Evolutionary conservation across 805 yeast species (phyloP).

Genomic region (Starmerella vitae): DNA sequence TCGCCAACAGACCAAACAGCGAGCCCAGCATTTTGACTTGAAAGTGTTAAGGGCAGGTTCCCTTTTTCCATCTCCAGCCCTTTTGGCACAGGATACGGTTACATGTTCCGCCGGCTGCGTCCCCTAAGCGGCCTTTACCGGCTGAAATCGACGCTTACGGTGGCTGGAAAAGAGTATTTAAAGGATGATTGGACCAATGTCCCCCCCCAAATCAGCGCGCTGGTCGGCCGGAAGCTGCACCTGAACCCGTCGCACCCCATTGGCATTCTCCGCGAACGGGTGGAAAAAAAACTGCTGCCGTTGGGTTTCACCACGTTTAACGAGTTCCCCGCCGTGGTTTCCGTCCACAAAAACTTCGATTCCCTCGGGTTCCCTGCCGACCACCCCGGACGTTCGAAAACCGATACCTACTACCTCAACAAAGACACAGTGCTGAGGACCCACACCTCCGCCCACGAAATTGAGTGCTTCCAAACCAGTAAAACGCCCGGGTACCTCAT

Average conservation of each 20-base stretch:
- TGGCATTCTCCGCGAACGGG: conserved; percentile 64
- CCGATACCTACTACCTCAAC: conserved; percentile 88
- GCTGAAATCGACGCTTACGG: background rate
- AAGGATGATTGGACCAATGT: conserved; percentile 78
- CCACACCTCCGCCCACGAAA: conserved; percentile 95
- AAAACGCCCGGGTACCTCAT: conserved; percentile 78
- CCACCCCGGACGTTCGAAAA: conserved; percentile 85
- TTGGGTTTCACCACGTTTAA: conserved; percentile 62
- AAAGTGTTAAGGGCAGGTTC: background rate
- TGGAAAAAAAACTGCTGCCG: conserved; percentile 52
- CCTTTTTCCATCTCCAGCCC: too few relatives aligned
- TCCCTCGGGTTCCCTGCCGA: conserved; percentile 79
- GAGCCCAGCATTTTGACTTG: background rate
- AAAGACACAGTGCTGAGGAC: conserved; percentile 62
- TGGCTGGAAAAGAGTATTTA: conserved; percentile 15
- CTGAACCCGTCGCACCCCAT: conserved; percentile 69
- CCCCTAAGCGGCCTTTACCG: too few relatives aligned
- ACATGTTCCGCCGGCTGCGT: too few relatives aligned
- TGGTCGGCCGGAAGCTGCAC: conserved; percentile 65
- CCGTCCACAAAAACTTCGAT: conserved; percentile 77
- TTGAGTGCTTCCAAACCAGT: conserved; percentile 57
- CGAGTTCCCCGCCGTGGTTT: conserved; percentile 70
- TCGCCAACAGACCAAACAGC: conserved; percentile 8
- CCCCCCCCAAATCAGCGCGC: conserved; percentile 53
- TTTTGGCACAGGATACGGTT: background rate